Evolutionary conservation across 768 basidiomycete genomes (phyloP).

Genomic region (Leccinum subgranulosum): DNA sequence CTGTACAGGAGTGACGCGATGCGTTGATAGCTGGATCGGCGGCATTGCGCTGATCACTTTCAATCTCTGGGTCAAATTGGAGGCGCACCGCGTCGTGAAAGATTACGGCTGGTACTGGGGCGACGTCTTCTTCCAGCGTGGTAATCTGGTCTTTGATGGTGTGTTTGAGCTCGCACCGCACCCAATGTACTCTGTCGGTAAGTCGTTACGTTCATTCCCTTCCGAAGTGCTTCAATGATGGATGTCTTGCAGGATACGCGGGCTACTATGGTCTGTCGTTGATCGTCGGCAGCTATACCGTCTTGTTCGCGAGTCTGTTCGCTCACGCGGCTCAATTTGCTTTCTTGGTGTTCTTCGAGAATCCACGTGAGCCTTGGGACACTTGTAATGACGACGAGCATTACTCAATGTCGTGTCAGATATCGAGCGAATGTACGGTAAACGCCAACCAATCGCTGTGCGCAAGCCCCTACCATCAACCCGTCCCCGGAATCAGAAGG

Average conservation of each 20-base stretch:
- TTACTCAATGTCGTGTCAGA: constrained; percentile 43
- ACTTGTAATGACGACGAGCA: not conserved
- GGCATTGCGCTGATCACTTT: constrained; percentile 85
- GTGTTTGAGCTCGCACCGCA: constrained; percentile 94
- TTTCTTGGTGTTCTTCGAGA: constrained; percentile 94
- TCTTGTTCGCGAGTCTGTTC: constrained; percentile 89
- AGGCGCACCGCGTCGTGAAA: constrained; percentile 96
- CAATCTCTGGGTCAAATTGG: constrained; percentile 98
- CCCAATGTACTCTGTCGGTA: constrained; percentile 93
- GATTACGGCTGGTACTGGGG: constrained; percentile 99
- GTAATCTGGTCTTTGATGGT: constrained; percentile 92
- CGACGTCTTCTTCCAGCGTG: constrained; percentile 90
- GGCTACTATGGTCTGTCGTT: constrained; percentile 96
- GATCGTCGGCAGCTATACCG: constrained; percentile 83
- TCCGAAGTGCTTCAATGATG: not conserved
- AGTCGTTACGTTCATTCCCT: constrained; percentile 3
- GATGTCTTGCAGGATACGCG: constrained; percentile 92
- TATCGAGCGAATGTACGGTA: constrained; percentile 91
- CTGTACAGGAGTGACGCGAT: not conserved
- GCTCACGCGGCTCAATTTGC: constrained; percentile 96
- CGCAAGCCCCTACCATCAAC: constrained; percentile 59
- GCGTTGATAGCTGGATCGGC: constrained; percentile 68
- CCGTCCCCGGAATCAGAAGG: constrained; percentile 13
- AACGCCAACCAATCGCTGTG: constrained; percentile 84
- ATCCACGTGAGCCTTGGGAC: constrained; percentile 70